These are phyloP conservation scores for Thermochaetoides dissita DNA, from an alignment of 2,329 filamentous ascomycete species.

Conservation along the genomic window DNA sequence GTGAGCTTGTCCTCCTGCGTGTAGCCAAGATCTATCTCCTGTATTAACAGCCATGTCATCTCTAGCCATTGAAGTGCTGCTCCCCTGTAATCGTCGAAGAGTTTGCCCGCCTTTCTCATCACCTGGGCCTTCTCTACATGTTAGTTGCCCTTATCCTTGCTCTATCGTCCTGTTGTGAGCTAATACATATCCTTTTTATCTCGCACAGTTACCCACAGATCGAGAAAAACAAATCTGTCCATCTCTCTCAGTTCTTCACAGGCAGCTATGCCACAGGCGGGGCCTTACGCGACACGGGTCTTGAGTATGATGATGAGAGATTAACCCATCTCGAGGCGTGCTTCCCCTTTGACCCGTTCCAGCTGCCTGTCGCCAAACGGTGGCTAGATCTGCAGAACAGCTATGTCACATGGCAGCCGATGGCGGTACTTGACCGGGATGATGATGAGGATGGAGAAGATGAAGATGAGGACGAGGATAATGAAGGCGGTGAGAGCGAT, in stretches of 20 bases:
- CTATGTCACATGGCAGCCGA: slow-evolving; percentile 67
- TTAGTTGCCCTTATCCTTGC: slow-evolving; percentile 1
- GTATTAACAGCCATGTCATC: background rate
- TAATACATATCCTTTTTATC: background rate
- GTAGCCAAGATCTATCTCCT: background rate
- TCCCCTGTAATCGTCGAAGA: slow-evolving; percentile 80
- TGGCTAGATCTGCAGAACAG: slow-evolving; percentile 65
- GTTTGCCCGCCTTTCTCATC: slow-evolving; percentile 76
- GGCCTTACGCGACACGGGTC: slow-evolving; percentile 38
- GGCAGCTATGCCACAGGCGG: slow-evolving; percentile 42
- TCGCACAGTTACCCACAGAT: slow-evolving; percentile 51
- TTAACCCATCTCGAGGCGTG: slow-evolving; percentile 82
- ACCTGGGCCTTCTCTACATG: slow-evolving; percentile 79
- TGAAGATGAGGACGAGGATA: slow-evolving; percentile 36
- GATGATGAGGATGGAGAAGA: slow-evolving; percentile 41
- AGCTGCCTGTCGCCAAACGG: slow-evolving; percentile 68
- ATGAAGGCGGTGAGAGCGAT: slow-evolving; percentile 21
- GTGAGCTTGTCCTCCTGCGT: slow-evolving; percentile 5
- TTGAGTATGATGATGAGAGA: slow-evolving; percentile 51
- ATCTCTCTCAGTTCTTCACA: slow-evolving; percentile 56
- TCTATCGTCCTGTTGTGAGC: background rate
- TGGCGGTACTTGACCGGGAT: slow-evolving; percentile 53
- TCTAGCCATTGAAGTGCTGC: slow-evolving; percentile 72
- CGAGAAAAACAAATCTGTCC: slow-evolving; percentile 82
- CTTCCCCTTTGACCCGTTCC: slow-evolving; percentile 95